Percentiles rank a stretch among this genome's conserved stretches.
phyloP scores from a whole-genome alignment of 805 yeast genomes.

The Nematodospora valgi region DNA sequence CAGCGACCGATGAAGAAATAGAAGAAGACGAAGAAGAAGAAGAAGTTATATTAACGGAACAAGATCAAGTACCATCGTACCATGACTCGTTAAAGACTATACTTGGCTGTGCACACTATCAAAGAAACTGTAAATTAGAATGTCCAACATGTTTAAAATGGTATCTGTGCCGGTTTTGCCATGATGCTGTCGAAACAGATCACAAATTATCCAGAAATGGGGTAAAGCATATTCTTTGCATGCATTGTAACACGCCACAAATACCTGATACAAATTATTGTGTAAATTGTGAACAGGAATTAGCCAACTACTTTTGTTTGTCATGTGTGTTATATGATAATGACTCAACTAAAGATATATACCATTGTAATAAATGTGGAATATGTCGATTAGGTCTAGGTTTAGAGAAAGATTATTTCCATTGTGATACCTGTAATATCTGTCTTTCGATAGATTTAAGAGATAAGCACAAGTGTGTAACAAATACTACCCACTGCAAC shows the following conservation, averaged over 20 bases:
- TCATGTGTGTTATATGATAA: conserved; percentile 81
- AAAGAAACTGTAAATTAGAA: conserved; percentile 77
- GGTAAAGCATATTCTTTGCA: conserved; percentile 72
- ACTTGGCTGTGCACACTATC: conserved; percentile 82
- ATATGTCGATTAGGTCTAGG: conserved; percentile 91
- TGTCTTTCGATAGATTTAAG: conserved; percentile 79
- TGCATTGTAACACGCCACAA: conserved; percentile 76
- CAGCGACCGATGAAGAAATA: conserved; percentile 1
- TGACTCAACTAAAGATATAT: conserved; percentile 73
- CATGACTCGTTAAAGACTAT: conserved; percentile 41
- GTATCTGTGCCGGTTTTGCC: conserved; percentile 84
- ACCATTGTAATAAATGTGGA: conserved; percentile 91
- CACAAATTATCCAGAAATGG: conserved; percentile 52
- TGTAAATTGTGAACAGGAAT: conserved; percentile 57
- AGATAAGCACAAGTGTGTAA: conserved; percentile 78
- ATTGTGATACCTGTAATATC: conserved; percentile 85
- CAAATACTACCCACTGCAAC: conserved; percentile 82
- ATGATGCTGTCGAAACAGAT: conserved; percentile 62
- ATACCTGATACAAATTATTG: conserved; percentile 66
- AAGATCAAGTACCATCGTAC: conserved; percentile 49
- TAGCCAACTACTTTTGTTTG: conserved; percentile 76
- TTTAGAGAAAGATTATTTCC: conserved; percentile 83
- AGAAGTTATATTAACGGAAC: conserved; percentile 45
- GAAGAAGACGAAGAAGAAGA: conserved; percentile 17
- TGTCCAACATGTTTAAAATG: conserved; percentile 73